Conservation (phyloP, 768 basidiomycete genomes). For the Termitomyces sp. region DNA sequence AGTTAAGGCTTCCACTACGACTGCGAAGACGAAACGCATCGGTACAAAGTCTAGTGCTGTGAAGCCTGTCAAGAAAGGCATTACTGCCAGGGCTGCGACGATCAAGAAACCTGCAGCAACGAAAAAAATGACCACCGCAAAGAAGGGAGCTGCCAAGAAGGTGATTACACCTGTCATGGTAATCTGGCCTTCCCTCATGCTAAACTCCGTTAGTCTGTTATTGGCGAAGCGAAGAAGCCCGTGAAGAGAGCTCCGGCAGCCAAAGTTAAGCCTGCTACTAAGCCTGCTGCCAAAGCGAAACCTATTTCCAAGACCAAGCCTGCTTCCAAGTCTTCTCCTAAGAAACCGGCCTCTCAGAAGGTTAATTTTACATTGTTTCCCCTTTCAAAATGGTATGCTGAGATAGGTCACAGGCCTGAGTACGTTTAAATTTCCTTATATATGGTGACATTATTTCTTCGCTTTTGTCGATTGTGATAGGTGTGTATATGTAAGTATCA, state of each 20-base stretch:
- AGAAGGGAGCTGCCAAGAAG: constrained; percentile 56
- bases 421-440: not conserved
- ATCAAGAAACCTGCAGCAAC: constrained; percentile 20
- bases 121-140: constrained; percentile 29
- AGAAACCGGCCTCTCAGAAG: constrained; percentile 19
- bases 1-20: constrained; percentile 21
- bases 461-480: not conserved
- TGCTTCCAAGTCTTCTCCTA: constrained; percentile 17
- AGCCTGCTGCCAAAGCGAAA: constrained; percentile 17
- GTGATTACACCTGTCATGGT: constrained; percentile 22
- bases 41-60: constrained; percentile 6
- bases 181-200: not conserved
- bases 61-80: constrained; percentile 18
- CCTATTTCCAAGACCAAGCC: constrained; percentile 26
- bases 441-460: not conserved
- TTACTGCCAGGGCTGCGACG: constrained; percentile 19
- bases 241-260: constrained; percentile 7
- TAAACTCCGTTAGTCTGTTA: constrained; percentile 25
- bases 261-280: constrained; percentile 24
- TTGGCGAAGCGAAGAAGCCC: constrained; percentile 34
- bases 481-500: not conserved
- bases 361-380: constrained; percentile 2
- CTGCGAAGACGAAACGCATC: constrained; percentile 23
- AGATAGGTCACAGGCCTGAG: not conserved
- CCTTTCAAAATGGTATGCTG: not conserved